These are phyloP conservation scores for Tricholoma furcatifolium DNA, from an alignment of 768 basidiomycete species.

Conservation along the genomic window DNA sequence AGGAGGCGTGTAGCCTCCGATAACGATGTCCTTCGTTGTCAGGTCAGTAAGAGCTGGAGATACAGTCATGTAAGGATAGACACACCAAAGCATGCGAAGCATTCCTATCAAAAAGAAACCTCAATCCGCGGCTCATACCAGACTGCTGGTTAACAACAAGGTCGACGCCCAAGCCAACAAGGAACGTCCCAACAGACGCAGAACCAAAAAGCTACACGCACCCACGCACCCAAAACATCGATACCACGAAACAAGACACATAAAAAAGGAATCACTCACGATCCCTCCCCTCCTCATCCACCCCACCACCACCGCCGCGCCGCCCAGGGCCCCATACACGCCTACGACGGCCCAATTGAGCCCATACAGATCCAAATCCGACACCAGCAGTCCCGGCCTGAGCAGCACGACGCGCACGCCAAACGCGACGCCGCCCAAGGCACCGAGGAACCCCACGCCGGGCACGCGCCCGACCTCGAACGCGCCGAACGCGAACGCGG, in stretches of 20 bases:
- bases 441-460: slow-evolving; percentile 44
- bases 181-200: slow-evolving; percentile 62
- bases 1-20: slow-evolving; percentile 49
- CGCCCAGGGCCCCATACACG: slow-evolving; percentile 40
- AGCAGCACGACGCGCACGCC: slow-evolving; percentile 56
- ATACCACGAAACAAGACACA: not conserved
- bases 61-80: slow-evolving; percentile 3
- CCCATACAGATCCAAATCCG: slow-evolving; percentile 28
- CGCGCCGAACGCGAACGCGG: slow-evolving; percentile 54
- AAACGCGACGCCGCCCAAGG: slow-evolving; percentile 56
- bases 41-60: not conserved
- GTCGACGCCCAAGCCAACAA: slow-evolving; percentile 55
- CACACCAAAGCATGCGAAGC: slow-evolving; percentile 52
- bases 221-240: too few relatives aligned
- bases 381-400: slow-evolving; percentile 46
- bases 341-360: slow-evolving; percentile 57
- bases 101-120: slow-evolving; percentile 65
- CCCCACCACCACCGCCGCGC: slow-evolving; percentile 37
- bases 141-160: slow-evolving; percentile 53
- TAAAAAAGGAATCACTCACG: slow-evolving; percentile 34
- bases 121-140: slow-evolving; percentile 63
- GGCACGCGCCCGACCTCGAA: slow-evolving; percentile 48
- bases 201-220: slow-evolving; percentile 41
- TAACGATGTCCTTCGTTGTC: slow-evolving; percentile 42
- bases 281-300: slow-evolving; percentile 44